These are phyloP conservation scores for Raphanus raphanistrum DNA, from an alignment of 345 rosid species.

Conservation along the genomic window DNA sequence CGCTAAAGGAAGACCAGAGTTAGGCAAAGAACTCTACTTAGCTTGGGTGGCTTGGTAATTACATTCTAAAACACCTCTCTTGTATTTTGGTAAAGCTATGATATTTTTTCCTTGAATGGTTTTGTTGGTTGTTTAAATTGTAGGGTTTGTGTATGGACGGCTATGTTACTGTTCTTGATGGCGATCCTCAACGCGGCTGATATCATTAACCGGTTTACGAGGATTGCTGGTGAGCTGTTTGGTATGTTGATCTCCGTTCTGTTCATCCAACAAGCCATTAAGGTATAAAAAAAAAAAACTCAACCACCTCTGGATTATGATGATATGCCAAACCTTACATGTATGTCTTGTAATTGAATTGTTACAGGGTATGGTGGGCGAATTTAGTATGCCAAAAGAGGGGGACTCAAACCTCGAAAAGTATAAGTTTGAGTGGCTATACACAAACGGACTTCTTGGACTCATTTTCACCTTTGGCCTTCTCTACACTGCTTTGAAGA, in stretches of 20 bases:
- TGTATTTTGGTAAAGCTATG: neutral
- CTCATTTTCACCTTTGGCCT: slow-evolving; percentile 71
- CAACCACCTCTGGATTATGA: neutral
- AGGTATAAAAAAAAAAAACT: slow-evolving; percentile 37
- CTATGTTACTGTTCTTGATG: slow-evolving; percentile 64
- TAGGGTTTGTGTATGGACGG: slow-evolving; percentile 96
- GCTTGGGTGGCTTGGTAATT: slow-evolving; percentile 88
- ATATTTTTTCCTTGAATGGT: neutral
- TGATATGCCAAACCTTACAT: neutral
- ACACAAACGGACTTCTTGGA: slow-evolving; percentile 69
- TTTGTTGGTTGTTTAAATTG: slow-evolving; percentile 5
- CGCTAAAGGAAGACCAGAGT: slow-evolving; percentile 57
- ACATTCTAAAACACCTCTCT: neutral
- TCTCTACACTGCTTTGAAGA: slow-evolving; percentile 62
- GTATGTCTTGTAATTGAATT: neutral
- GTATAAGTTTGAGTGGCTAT: slow-evolving; percentile 68
- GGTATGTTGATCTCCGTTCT: slow-evolving; percentile 80
- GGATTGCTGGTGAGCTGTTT: slow-evolving; percentile 81
- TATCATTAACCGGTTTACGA: slow-evolving; percentile 73
- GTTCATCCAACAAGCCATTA: slow-evolving; percentile 82
- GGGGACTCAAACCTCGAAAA: slow-evolving; percentile 47
- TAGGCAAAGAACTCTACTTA: slow-evolving; percentile 67
- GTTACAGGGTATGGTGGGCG: slow-evolving; percentile 64
- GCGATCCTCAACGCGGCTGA: slow-evolving; percentile 62
- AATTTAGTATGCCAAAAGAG: slow-evolving; percentile 53